Percentiles rank a stretch among this genome's conserved stretches.
phyloP scores from a whole-genome alignment of 805 yeast species.

The Kazachstania viticola region DNA sequence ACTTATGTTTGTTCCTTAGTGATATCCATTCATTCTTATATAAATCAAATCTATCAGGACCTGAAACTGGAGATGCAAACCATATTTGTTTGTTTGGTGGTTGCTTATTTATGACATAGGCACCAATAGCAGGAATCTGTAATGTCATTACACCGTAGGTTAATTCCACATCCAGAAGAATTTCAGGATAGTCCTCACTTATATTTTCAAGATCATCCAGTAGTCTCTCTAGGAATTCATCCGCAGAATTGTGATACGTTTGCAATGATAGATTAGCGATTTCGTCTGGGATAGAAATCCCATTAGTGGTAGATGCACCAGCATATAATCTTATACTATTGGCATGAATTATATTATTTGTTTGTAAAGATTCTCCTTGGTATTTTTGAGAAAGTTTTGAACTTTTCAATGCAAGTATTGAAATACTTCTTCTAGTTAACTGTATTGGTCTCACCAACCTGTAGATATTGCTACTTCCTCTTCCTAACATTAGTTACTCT shows the following conservation, averaged over 20 bases:
- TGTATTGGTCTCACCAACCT: too few relatives aligned
- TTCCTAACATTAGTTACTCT: too few relatives aligned
- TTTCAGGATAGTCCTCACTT: constrained; percentile 46
- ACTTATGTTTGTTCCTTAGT: constrained; percentile 46
- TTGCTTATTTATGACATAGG: constrained; percentile 90
- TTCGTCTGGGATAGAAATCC: constrained; percentile 39
- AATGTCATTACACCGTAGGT: constrained; percentile 78
- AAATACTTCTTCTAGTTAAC: too few relatives aligned
- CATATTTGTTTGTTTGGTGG: constrained; percentile 97
- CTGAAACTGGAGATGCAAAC: constrained; percentile 88
- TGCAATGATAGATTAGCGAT: constrained; percentile 36
- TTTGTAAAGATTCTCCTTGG: too few relatives aligned
- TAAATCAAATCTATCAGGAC: constrained; percentile 80
- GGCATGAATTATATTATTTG: too few relatives aligned
- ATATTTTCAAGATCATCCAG: constrained; percentile 57
- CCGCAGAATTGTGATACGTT: constrained; percentile 55
- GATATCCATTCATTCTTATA: constrained; percentile 70
- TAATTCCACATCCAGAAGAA: constrained; percentile 61
- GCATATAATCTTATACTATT: too few relatives aligned
- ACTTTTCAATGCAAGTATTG: too few relatives aligned
- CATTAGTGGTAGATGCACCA: constrained; percentile 38
- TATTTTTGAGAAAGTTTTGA: too few relatives aligned
- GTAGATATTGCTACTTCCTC: too few relatives aligned
- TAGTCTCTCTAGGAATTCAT: constrained; percentile 56
- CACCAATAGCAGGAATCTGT: constrained; percentile 57